A percentile compares a stretch with the other conserved stretches of the same genome.
Conservation (phyloP, 108 stramenopile genomes). For the Pseudonitzschia delicatissima region DNA sequence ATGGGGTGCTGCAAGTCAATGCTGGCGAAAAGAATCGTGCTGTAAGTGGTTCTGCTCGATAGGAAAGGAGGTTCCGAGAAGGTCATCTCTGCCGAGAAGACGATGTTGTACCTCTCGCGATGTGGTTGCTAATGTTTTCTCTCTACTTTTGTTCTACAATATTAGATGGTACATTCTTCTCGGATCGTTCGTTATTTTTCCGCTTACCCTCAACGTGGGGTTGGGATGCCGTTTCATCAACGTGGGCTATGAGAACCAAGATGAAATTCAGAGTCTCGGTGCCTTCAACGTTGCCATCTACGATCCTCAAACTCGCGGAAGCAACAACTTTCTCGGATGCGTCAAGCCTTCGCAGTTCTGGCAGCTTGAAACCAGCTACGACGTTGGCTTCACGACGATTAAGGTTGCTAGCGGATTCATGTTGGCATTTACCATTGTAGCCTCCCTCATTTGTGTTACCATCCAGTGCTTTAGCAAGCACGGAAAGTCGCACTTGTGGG, state of each 20-base stretch:
- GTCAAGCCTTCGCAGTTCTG: slow-evolving; percentile 21
- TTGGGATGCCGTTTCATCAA: slow-evolving; percentile 23
- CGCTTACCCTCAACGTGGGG: slow-evolving; percentile 16
- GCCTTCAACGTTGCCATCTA: slow-evolving; percentile 23
- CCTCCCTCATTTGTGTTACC: slow-evolving; percentile 19
- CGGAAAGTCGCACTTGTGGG: slow-evolving; percentile 31
- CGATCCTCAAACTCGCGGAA: slow-evolving; percentile 5
- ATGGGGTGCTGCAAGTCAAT: slow-evolving; percentile 32
- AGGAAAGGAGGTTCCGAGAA: too few relatives aligned
- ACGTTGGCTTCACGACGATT: slow-evolving; percentile 10
- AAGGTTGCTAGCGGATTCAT: slow-evolving; percentile 13
- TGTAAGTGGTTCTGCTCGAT: slow-evolving; percentile 33
- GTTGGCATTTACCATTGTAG: slow-evolving; percentile 19
- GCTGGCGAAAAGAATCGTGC: slow-evolving; percentile 20
- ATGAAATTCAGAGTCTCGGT: slow-evolving; percentile 13
- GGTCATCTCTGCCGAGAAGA: too few relatives aligned
- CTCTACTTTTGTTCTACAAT: neutral
- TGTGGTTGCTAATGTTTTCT: neutral
- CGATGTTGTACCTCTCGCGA: too few relatives aligned
- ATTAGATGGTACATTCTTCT: slow-evolving; percentile 38
- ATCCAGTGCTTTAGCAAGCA: slow-evolving; percentile 35
- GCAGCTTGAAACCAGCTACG: slow-evolving; percentile 11
- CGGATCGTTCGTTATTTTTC: slow-evolving; percentile 23
- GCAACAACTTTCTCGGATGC: slow-evolving; percentile 23
- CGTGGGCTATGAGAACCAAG: neutral